These are phyloP conservation scores for Clitoria ternatea DNA, from an alignment of 306 rosid genomes.

Conservation along the genomic window DNA sequence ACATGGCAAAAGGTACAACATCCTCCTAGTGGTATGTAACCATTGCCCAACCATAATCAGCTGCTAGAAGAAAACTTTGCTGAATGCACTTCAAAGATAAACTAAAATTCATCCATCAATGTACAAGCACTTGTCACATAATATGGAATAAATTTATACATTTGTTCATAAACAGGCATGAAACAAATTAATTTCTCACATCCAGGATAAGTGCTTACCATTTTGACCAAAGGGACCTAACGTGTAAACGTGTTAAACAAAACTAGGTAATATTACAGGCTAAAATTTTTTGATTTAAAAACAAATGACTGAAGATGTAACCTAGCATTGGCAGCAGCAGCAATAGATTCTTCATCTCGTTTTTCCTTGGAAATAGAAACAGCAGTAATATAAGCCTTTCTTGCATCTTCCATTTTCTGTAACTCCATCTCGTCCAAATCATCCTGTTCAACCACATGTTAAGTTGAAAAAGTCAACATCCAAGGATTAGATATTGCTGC, in stretches of 20 bases:
- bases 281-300: slow-evolving; percentile 39
- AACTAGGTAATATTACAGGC: slow-evolving; percentile 16
- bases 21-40: not conserved
- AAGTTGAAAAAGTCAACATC: not conserved
- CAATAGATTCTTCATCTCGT: slow-evolving; percentile 81
- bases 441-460: slow-evolving; percentile 49
- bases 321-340: slow-evolving; percentile 72
- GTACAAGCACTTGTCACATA: not conserved
- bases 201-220: not conserved
- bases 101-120: not conserved
- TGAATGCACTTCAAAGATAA: not conserved
- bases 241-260: not conserved
- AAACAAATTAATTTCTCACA: slow-evolving; percentile 9
- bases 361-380: slow-evolving; percentile 62
- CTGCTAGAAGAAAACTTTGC: not conserved
- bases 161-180: slow-evolving; percentile 15
- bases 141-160: not conserved
- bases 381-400: slow-evolving; percentile 66
- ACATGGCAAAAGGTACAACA: not conserved
- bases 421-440: slow-evolving; percentile 66
- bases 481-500: not conserved
- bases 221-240: slow-evolving; percentile 7
- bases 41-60: not conserved
- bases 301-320: slow-evolving; percentile 56
- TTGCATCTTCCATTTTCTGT: slow-evolving; percentile 79